Conservation (phyloP, 768 basidiomycete species). For the Crepidotus variabilis region DNA sequence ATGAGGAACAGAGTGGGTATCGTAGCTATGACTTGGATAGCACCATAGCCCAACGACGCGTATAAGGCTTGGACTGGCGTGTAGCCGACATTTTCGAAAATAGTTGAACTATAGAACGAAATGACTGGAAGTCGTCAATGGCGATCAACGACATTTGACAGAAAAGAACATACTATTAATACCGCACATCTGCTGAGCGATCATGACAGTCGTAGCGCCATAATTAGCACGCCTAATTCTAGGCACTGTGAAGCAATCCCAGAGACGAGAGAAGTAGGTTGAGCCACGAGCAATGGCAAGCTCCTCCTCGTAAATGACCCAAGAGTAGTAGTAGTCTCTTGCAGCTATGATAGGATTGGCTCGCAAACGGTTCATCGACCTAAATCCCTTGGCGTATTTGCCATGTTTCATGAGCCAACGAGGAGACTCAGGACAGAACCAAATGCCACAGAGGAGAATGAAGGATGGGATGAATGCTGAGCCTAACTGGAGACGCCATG, state of each 20-base stretch:
- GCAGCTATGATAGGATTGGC: constrained; percentile 69
- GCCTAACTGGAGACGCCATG: constrained; percentile 78
- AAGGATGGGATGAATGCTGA: constrained; percentile 59
- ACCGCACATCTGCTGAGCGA: constrained; percentile 77
- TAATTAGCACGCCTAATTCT: constrained; percentile 46
- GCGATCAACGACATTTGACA: no score
- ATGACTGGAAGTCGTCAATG: constrained; percentile 24
- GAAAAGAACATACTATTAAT: constrained; percentile 38
- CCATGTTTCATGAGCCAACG: constrained; percentile 80
- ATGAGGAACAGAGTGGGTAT: constrained; percentile 56
- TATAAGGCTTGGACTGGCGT: constrained; percentile 48
- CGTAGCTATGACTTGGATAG: constrained; percentile 56
- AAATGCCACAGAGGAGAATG: constrained; percentile 37
- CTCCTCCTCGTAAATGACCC: constrained; percentile 63
- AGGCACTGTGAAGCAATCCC: constrained; percentile 71
- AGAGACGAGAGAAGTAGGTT: constrained; percentile 42
- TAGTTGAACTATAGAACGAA: constrained; percentile 73
- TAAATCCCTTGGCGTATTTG: constrained; percentile 61
- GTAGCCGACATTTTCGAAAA: constrained; percentile 60
- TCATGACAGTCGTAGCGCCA: constrained; percentile 48
- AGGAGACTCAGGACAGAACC: constrained; percentile 66
- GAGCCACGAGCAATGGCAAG: constrained; percentile 45
- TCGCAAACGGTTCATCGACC: constrained; percentile 59
- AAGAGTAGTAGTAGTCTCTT: constrained; percentile 69
- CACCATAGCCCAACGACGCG: constrained; percentile 61